phyloP scores from a whole-genome alignment of 306 rosid species.

The Cicer pinnatifidum region DNA sequence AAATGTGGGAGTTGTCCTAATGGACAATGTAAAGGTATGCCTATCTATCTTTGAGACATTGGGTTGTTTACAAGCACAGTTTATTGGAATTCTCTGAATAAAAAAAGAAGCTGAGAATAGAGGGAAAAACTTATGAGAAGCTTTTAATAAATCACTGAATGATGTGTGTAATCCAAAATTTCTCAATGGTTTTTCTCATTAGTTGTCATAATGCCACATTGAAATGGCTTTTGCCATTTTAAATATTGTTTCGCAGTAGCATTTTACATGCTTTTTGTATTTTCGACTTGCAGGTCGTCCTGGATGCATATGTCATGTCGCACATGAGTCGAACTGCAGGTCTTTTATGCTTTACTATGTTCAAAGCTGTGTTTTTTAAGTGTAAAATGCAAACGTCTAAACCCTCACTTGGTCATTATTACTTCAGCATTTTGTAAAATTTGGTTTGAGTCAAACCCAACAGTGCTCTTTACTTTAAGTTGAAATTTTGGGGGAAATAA shows the following conservation, averaged over 20 bases:
- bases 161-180: conserved; percentile 24
- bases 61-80: conserved; percentile 36
- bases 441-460: conserved; percentile 30
- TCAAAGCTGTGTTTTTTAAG: conserved; percentile 30
- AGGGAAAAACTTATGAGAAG: not conserved
- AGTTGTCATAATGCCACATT: conserved; percentile 29
- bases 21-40: conserved; percentile 82
- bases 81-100: conserved; percentile 35
- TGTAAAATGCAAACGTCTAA: conserved; percentile 12
- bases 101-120: conserved; percentile 10
- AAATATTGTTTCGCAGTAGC: conserved; percentile 34
- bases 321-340: conserved; percentile 84
- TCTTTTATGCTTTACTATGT: conserved; percentile 45
- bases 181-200: conserved; percentile 12
- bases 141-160: conserved; percentile 27
- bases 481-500: conserved; percentile 36
- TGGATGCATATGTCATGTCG: conserved; percentile 90
- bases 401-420: conserved; percentile 12
- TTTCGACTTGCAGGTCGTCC: conserved; percentile 61
- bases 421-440: conserved; percentile 34
- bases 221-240: conserved; percentile 11
- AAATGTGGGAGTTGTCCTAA: conserved; percentile 78
- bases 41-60: conserved; percentile 32
- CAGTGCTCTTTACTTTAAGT: conserved; percentile 21
- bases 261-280: conserved; percentile 32